Conservation (phyloP, 2,329 filamentous ascomycete species). For the Camillea tinctor region DNA sequence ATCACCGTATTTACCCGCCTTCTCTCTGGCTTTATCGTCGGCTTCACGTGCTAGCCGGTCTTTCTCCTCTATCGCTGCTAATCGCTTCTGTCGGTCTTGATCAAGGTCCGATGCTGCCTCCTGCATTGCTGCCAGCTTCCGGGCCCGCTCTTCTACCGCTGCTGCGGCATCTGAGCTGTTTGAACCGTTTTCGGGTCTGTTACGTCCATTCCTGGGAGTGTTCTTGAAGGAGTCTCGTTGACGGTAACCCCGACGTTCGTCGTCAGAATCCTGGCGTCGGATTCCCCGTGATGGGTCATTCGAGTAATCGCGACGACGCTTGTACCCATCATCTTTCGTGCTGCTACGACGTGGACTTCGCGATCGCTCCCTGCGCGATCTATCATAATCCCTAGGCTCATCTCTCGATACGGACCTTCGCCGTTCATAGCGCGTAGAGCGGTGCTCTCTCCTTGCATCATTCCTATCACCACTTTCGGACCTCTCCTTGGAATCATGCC, state of each 20-base stretch:
- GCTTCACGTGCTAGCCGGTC: constrained; percentile 64
- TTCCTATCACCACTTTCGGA: constrained; percentile 40
- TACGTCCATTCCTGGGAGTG: constrained; percentile 21
- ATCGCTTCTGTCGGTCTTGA: constrained; percentile 63
- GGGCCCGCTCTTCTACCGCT: constrained; percentile 54
- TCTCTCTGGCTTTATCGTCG: constrained; percentile 62
- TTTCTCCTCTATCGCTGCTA: constrained; percentile 63
- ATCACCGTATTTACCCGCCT: constrained; percentile 61
- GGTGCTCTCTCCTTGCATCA: constrained; percentile 27
- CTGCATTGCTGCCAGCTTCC: constrained; percentile 72
- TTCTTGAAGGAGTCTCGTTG: constrained; percentile 19
- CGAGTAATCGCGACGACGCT: constrained; percentile 32
- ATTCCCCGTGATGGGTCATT: constrained; percentile 22
- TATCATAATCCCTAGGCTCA: constrained; percentile 16
- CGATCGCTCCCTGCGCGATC: constrained; percentile 30
- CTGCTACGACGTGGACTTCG: constrained; percentile 32
- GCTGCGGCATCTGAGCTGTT: constrained; percentile 11
- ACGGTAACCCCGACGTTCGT: constrained; percentile 27
- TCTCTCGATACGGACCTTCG: constrained; percentile 21
- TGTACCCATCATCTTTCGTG: constrained; percentile 31
- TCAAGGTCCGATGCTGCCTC: constrained; percentile 69
- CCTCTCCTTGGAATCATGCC: constrained; percentile 44
- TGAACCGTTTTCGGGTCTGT: constrained; percentile 17
- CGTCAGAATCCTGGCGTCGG: constrained; percentile 20
- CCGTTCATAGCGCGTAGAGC: constrained; percentile 20